A percentile compares a stretch with the other conserved stretches of the same genome.
Evolutionary conservation across 2,329 filamentous ascomycete species (phyloP).

Genomic region (Ophiocordyceps robertsii): DNA sequence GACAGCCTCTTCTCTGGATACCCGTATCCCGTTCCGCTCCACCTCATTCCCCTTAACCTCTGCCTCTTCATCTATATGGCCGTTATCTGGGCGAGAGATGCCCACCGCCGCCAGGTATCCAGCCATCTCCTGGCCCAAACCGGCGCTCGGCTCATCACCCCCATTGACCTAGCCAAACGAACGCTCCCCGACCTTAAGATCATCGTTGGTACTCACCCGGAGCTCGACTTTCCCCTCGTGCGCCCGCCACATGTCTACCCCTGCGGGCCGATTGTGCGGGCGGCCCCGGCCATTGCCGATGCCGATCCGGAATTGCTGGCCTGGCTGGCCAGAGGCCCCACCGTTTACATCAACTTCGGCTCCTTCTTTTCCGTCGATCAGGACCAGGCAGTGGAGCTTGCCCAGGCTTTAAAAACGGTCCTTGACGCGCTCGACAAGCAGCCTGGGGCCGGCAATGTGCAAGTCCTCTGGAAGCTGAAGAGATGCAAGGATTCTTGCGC

Average conservation of each 20-base stretch:
- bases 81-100: conserved; percentile 6
- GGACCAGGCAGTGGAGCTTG: conserved; percentile 23
- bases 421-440: conserved; percentile 19
- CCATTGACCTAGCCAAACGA: conserved; percentile 9
- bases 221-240: conserved; percentile 25
- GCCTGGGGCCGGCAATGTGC: conserved; percentile 3
- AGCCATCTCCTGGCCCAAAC: conserved; percentile 4
- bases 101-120: conserved; percentile 5
- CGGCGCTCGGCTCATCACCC: conserved; percentile 8
- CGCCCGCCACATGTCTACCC: conserved; percentile 24
- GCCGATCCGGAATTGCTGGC: conserved; percentile 23
- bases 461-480: conserved; percentile 22
- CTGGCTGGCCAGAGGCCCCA: conserved; percentile 29
- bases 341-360: conserved; percentile 35
- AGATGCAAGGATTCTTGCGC: conserved; percentile 5
- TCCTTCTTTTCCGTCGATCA: conserved; percentile 19
- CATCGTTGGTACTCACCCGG: conserved; percentile 13
- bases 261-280: conserved; percentile 32
- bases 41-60: conserved; percentile 26
- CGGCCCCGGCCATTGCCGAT: conserved; percentile 15
- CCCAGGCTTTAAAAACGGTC: conserved; percentile 19
- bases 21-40: conserved; percentile 30
- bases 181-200: conserved; percentile 7
- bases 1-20: conserved; percentile 28
- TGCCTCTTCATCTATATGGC: conserved; percentile 18